Evolutionary conservation across 2,329 filamentous ascomycete species (phyloP), one percentile per base, ranked within the genome.

Genomic region (Phoma herbarum): DNA sequence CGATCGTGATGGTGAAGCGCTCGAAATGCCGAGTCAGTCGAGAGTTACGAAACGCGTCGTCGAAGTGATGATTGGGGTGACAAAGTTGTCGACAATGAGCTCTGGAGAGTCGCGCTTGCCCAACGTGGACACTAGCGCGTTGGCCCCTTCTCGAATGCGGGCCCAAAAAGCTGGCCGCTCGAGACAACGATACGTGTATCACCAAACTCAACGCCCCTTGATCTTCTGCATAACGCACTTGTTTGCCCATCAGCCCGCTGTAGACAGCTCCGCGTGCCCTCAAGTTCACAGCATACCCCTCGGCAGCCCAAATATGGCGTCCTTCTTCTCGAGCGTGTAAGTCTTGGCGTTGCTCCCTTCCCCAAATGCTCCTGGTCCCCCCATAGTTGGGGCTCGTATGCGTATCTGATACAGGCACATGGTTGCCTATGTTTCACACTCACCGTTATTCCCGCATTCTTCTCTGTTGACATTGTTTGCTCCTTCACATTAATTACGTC

Each of bases 281-380:
- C 52, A 56, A 42, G 35, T 14, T 50, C 59, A 60, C 61, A 44
- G 49, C 49, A 55, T 48, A 59, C 31, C 45, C 44, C 23, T 47
- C 54, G 49, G 47, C 46, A 51, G 59, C 63, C 63, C 62, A 46
- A 69, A 52, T 56, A 77, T 77, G 76, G 71, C 76, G 62, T 77
- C 75, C 57, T 78, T 78, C 67, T 78, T 78, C 71, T 76, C 74
- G 69, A 77, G 74, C 66, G 75, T 78, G 76, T 78, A 66, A 77
- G 76, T 78, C 72, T 75, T 75, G 74, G 72, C 74, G 65, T 52
- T 62, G 42, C 59, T 64, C 62, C 66, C 69, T 65, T 66, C 63
- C 68, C 66, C 64, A 66, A 67, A 67, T 72, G 68, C 64, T 67
- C 60, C 61, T 60, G 57, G 59, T 47, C 51, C 56, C 60, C 65